Evolutionary conservation across 768 basidiomycete species (phyloP), one percentile per base, ranked within the genome.

Genomic region (Termitomyces sp.): DNA sequence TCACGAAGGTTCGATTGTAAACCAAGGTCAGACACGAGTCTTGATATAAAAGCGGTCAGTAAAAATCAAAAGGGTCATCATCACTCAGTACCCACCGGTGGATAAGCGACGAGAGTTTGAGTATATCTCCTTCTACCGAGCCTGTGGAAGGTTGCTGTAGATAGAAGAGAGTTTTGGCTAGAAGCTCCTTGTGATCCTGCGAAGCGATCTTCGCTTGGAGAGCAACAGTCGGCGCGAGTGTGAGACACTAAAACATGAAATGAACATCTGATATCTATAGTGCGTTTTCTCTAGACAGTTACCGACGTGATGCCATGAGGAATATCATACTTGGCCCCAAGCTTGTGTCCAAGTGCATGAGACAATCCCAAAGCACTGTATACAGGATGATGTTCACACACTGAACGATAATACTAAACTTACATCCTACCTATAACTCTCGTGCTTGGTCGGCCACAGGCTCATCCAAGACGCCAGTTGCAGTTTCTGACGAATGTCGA

Each of bases 221-320:
- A 1, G 66, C 71, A 17, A 90, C 80, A 30, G 83, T 83, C 0
- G 86, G 78, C 4, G 82, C 78, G 22, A 90, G 77, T 6, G 88
- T 90, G 51, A 89, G 72, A 65, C 88, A 90, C 87, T 90, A 51
- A 35, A 38, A 34, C 10, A 24, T 38, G n/a, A 3, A 26, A 28
- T 46, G 24, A 35, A 28, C 12, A 51, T 43, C 41, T 37, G 12
- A 51, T 47, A 32, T 53, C 19, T 44, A 37, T 12, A 32, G n/a
- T 53, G 10, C 22, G 24, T 6, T 45, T 2, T 22, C 22, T 51
- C 5, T n/a, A 43, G 45, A 6, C 9, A 63, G 81, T 68, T 58
- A 87, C 88, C n/a, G 88, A 90, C 4, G 90, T 90, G 58, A 90
- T 86, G 9, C 90, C 90, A 65, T 93, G 89, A 21, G 88, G 87